These are phyloP conservation scores for Cercospora sp. DNA, from an alignment of 2,329 filamentous ascomycete species.

Conservation along the genomic window DNA sequence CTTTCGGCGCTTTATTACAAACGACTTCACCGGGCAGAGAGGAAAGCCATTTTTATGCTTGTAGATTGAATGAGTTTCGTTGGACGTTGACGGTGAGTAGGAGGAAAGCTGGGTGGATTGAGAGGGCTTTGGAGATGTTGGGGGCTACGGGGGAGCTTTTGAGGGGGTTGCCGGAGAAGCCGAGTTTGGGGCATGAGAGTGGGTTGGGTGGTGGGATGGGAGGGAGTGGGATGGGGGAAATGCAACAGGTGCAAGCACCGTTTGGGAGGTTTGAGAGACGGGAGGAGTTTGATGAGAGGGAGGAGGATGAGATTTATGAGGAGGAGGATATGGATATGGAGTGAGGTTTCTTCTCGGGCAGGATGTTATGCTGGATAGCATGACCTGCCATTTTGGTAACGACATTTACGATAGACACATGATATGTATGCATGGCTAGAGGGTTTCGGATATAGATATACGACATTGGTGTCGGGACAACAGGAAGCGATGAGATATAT, in stretches of 20 bases:
- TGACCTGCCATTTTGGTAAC: not conserved
- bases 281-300: not conserved
- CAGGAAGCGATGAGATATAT: not conserved
- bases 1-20: slow-evolving; percentile 86
- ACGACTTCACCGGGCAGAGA: slow-evolving; percentile 83
- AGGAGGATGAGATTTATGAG: not conserved
- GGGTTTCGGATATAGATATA: not conserved
- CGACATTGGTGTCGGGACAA: not conserved
- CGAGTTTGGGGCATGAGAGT: slow-evolving; percentile 20
- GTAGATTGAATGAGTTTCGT: slow-evolving; percentile 81
- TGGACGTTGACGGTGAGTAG: slow-evolving; percentile 90
- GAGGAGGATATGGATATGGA: not conserved
- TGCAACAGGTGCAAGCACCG: not conserved
- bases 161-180: slow-evolving; percentile 48
- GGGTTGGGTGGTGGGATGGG: not conserved
- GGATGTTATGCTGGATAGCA: not conserved
- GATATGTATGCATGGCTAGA: not conserved
- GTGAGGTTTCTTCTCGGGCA: not conserved
- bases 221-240: not conserved
- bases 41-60: slow-evolving; percentile 89
- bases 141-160: slow-evolving; percentile 48
- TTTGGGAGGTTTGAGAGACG: not conserved
- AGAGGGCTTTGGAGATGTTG: slow-evolving; percentile 48
- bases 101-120: slow-evolving; percentile 61
- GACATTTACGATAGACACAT: not conserved